A percentile compares a stretch with the other conserved stretches of the same genome.
phyloP scores from a whole-genome alignment of 2,329 filamentous ascomycete species.

The Helotiales sp. region DNA sequence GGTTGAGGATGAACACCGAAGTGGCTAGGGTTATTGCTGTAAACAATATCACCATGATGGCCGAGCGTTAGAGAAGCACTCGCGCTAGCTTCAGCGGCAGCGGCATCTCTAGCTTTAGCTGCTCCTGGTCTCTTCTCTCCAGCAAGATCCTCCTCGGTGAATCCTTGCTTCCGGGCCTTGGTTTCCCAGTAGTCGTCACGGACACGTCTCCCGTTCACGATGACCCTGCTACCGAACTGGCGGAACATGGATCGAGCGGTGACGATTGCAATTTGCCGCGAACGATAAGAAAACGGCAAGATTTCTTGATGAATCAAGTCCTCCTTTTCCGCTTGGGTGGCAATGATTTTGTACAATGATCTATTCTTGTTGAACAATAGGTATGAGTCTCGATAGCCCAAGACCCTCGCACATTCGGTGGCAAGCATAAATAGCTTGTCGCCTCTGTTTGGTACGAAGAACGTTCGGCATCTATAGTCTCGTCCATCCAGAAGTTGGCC shows the following conservation, averaged over 20 bases:
- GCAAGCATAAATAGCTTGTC: slow-evolving; percentile 98
- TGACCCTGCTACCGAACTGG: slow-evolving; percentile 93
- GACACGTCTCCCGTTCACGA: slow-evolving; percentile 84
- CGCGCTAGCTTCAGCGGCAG: slow-evolving; percentile 62
- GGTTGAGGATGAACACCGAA: slow-evolving; percentile 65
- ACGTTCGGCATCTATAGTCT: slow-evolving; percentile 90
- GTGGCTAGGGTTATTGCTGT: slow-evolving; percentile 70
- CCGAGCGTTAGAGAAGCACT: slow-evolving; percentile 59
- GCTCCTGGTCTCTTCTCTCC: slow-evolving; percentile 95
- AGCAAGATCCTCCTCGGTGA: slow-evolving; percentile 93
- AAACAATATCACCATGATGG: slow-evolving; percentile 83
- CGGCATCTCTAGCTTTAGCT: slow-evolving; percentile 81
- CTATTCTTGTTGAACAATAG: slow-evolving; percentile 98
- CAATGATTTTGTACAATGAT: slow-evolving; percentile 96
- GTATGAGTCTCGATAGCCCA: slow-evolving; percentile 97
- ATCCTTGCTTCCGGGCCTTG: slow-evolving; percentile 95
- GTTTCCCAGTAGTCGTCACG: slow-evolving; percentile 99
- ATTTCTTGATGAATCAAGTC: slow-evolving; percentile 94
- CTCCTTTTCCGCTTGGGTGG: slow-evolving; percentile 93
- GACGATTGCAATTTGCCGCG: slow-evolving; percentile 97
- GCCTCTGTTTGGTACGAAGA: slow-evolving; percentile 85
- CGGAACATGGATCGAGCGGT: slow-evolving; percentile 98
- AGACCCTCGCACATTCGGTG: slow-evolving; percentile 90
- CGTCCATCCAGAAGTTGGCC: slow-evolving; percentile 80
- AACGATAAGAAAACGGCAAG: slow-evolving; percentile 93